Conservation (phyloP, 2,329 filamentous ascomycete species). For the Colletotrichum incanum region DNA sequence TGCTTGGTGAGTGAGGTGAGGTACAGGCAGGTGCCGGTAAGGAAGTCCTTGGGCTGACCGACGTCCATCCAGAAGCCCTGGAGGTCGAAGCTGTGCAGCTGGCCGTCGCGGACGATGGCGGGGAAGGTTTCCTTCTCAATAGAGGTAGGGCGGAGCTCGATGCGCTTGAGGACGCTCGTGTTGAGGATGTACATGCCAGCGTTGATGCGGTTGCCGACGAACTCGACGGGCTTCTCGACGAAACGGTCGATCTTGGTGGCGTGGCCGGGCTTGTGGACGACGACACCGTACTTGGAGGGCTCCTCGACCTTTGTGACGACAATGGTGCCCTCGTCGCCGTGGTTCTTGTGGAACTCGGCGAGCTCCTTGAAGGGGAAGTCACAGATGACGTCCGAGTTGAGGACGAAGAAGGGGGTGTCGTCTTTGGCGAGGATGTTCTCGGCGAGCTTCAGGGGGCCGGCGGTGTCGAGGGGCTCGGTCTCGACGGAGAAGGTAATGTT, state of each 20-base stretch:
- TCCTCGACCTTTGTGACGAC: slow-evolving; percentile 99
- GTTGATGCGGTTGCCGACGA: slow-evolving; percentile 98
- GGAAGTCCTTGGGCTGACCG: slow-evolving; percentile 98
- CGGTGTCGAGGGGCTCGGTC: slow-evolving; percentile 93
- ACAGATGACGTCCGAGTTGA: slow-evolving; percentile 99
- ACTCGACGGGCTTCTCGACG: slow-evolving; percentile 99
- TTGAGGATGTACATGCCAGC: slow-evolving; percentile 99
- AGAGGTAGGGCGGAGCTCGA: slow-evolving; percentile 95
- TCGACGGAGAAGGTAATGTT: slow-evolving; percentile 98
- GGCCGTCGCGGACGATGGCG: slow-evolving; percentile 88
- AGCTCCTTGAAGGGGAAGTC: slow-evolving; percentile 96
- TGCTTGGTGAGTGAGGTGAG: slow-evolving; percentile 94
- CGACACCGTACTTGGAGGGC: slow-evolving; percentile 98
- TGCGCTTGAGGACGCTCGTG: slow-evolving; percentile 89
- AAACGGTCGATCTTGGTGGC: slow-evolving; percentile 95
- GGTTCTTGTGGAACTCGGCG: slow-evolving; percentile 90
- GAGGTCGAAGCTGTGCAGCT: slow-evolving; percentile 95
- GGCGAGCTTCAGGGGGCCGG: slow-evolving; percentile 94
- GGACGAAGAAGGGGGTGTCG: slow-evolving; percentile 95
- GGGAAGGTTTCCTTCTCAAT: slow-evolving; percentile 99
- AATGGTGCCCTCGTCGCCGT: slow-evolving; percentile 97
- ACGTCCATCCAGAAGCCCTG: slow-evolving; percentile 99
- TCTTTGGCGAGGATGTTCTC: slow-evolving; percentile 94
- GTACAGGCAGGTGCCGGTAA: slow-evolving; percentile 96
- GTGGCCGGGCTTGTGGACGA: slow-evolving; percentile 96